Conservation (phyloP, 2,329 filamentous ascomycete species). For the Fusarium goolgardi region DNA sequence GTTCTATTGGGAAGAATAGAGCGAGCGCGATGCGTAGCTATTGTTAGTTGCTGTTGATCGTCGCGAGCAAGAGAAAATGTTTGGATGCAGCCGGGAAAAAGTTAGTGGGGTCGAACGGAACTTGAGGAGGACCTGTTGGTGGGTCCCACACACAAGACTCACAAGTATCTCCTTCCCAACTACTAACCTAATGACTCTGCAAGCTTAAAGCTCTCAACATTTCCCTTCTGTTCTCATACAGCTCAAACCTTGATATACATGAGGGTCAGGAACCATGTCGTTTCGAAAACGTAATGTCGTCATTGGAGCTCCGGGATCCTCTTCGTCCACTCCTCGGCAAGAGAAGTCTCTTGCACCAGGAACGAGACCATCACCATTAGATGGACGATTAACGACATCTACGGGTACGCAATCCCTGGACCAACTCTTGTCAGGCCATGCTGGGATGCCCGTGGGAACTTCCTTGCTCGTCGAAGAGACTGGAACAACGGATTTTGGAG, state of each 20-base stretch:
- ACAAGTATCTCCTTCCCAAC: neutral
- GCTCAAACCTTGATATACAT: neutral
- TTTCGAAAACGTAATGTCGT: slow-evolving; percentile 69
- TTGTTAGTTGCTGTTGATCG: slow-evolving; percentile 14
- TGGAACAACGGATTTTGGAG: slow-evolving; percentile 93
- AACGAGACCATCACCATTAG: slow-evolving; percentile 85
- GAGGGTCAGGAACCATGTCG: slow-evolving; percentile 58
- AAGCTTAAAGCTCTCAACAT: neutral
- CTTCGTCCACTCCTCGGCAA: slow-evolving; percentile 40
- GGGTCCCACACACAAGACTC: slow-evolving; percentile 26
- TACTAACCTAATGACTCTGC: neutral
- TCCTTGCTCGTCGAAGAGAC: slow-evolving; percentile 86
- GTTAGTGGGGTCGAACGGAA: slow-evolving; percentile 35
- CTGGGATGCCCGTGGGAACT: slow-evolving; percentile 83
- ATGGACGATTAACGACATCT: slow-evolving; percentile 88
- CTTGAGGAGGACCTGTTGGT: slow-evolving; percentile 6
- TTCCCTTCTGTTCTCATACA: neutral
- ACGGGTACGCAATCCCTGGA: slow-evolving; percentile 91
- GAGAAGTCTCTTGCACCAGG: slow-evolving; percentile 58
- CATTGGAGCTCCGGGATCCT: slow-evolving; percentile 52
- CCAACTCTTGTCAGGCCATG: slow-evolving; percentile 84
- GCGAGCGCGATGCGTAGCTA: neutral
- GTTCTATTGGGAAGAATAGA: neutral
- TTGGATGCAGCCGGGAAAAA: slow-evolving; percentile 38
- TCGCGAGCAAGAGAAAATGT: slow-evolving; percentile 41